These are phyloP conservation scores for Erythrobasidium yunnanense DNA, from an alignment of 768 basidiomycete species.

Conservation along the genomic window DNA sequence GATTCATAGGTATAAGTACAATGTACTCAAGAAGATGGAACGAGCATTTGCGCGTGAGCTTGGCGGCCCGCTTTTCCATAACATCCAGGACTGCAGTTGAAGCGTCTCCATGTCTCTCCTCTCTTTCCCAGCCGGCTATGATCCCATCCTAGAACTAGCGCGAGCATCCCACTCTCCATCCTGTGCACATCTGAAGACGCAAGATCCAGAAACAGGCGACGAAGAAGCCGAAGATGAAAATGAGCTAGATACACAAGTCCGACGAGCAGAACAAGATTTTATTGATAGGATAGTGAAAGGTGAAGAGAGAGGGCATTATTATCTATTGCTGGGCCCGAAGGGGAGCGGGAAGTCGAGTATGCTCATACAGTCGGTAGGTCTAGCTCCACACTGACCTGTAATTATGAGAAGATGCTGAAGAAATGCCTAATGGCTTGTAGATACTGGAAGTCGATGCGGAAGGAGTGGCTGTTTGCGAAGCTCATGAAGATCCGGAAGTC, in stretches of 20 bases:
- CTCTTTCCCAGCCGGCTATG: slow-evolving; percentile 50
- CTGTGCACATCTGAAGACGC: slow-evolving; percentile 21
- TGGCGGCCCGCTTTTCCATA: neutral
- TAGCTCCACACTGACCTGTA: slow-evolving; percentile 58
- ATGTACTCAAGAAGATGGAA: slow-evolving; percentile 72
- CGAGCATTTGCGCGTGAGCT: slow-evolving; percentile 50
- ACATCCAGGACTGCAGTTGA: neutral
- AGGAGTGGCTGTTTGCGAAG: slow-evolving; percentile 61
- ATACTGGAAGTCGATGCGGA: slow-evolving; percentile 64
- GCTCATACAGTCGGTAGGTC: slow-evolving; percentile 41
- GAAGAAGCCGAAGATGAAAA: neutral
- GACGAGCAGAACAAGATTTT: slow-evolving; percentile 24
- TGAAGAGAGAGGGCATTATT: slow-evolving; percentile 21
- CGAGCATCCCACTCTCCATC: slow-evolving; percentile 40
- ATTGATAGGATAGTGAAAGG: neutral
- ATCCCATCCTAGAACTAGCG: slow-evolving; percentile 66
- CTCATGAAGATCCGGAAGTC: slow-evolving; percentile 75
- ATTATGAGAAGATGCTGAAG: neutral
- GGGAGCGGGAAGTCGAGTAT: slow-evolving; percentile 3
- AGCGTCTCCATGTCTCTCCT: neutral
- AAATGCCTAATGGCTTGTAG: slow-evolving; percentile 48
- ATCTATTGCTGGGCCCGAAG: slow-evolving; percentile 28
- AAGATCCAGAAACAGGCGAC: neutral
- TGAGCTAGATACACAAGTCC: slow-evolving; percentile 19
- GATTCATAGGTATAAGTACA: slow-evolving; percentile 53